These are phyloP conservation scores for Trypanosoma lewisi DNA, from an alignment of 208 protist genomes.

Conservation along the genomic window DNA sequence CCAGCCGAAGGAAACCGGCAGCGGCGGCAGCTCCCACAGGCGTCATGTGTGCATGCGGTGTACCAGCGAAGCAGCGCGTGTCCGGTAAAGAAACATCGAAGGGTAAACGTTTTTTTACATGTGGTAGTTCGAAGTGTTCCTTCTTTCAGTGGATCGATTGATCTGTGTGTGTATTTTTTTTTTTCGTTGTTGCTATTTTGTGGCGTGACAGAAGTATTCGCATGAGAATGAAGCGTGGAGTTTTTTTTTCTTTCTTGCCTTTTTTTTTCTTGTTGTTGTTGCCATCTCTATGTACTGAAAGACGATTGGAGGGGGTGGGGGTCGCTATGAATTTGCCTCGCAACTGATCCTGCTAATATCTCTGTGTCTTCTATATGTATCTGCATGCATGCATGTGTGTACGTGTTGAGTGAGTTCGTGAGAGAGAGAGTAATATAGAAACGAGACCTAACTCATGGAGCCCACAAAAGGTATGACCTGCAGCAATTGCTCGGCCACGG, in stretches of 20 bases:
- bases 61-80: slow-evolving; percentile 62
- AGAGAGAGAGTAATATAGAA: not conserved
- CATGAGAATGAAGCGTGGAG: not conserved
- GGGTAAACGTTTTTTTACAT: slow-evolving; percentile 77
- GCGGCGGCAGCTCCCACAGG: not conserved
- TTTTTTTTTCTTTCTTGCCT: slow-evolving; percentile 10
- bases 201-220: not conserved
- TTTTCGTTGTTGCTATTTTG: no score
- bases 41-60: slow-evolving; percentile 59
- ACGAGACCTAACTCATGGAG: not conserved
- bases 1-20: not conserved
- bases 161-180: no score
- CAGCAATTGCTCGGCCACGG: slow-evolving; percentile 38
- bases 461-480: slow-evolving; percentile 18
- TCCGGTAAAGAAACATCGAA: slow-evolving; percentile 69
- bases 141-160: slow-evolving; percentile 85
- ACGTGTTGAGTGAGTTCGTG: not conserved
- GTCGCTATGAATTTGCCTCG: no score
- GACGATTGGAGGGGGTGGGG: not conserved
- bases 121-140: slow-evolving; percentile 51
- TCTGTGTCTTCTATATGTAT: not conserved
- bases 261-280: slow-evolving; percentile 3
- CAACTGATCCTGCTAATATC: no score
- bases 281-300: not conserved
- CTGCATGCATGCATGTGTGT: not conserved